phyloP scores from a whole-genome alignment of 495 filamentous ascomycete genomes.

The Bacidia gigantensis region DNA sequence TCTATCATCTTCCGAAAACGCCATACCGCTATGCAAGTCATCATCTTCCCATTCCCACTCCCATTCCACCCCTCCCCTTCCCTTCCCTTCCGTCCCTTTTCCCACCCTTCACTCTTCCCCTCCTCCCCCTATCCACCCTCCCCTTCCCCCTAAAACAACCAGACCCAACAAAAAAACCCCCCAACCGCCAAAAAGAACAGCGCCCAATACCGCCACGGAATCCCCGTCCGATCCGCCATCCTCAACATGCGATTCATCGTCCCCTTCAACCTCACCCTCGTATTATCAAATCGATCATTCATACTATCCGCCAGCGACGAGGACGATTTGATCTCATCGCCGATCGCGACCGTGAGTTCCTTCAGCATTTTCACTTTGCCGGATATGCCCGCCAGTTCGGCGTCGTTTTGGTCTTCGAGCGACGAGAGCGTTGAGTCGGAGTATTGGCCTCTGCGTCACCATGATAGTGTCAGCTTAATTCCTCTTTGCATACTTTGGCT shows the following conservation, averaged over 20 bases:
- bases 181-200: slow-evolving; percentile 71
- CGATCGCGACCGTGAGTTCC: slow-evolving; percentile 83
- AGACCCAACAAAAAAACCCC: slow-evolving; percentile 77
- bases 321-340: slow-evolving; percentile 82
- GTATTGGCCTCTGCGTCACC: slow-evolving; percentile 62
- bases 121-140: neutral
- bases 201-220: slow-evolving; percentile 90
- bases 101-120: neutral
- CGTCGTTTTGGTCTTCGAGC: slow-evolving; percentile 90
- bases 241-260: slow-evolving; percentile 96
- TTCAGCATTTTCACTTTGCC: slow-evolving; percentile 88
- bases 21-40: no score
- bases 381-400: slow-evolving; percentile 74
- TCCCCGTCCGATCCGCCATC: slow-evolving; percentile 87
- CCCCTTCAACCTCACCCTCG: slow-evolving; percentile 60
- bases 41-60: no score
- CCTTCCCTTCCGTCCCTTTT: no score
- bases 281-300: slow-evolving; percentile 80
- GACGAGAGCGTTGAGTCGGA: slow-evolving; percentile 84
- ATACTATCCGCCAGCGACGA: slow-evolving; percentile 50
- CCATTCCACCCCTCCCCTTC: no score
- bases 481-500: neutral
- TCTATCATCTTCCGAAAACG: no score
- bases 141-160: slow-evolving; percentile 42
- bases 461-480: neutral